These are phyloP conservation scores for Pythium periplocum DNA, from an alignment of 352 stramenopile genomes.

Conservation along the genomic window DNA sequence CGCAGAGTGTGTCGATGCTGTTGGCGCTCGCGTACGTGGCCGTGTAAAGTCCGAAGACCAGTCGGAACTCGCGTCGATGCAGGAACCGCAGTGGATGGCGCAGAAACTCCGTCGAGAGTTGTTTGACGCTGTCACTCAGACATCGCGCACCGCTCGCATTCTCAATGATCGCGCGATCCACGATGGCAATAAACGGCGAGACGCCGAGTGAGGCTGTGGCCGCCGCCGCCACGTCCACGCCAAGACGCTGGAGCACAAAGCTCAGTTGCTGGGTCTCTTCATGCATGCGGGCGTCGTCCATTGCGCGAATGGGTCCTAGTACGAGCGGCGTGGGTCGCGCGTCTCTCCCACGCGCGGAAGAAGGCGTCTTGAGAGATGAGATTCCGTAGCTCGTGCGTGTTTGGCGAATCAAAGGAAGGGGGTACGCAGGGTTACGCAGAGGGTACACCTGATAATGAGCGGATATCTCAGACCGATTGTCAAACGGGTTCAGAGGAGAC, in stretches of 20 bases:
- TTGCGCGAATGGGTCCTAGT: not conserved
- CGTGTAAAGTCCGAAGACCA: slow-evolving; percentile 89
- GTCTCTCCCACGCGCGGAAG: too few relatives aligned
- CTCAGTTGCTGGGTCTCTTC: not conserved
- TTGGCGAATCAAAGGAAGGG: too few relatives aligned
- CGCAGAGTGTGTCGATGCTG: slow-evolving; percentile 78
- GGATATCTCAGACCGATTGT: too few relatives aligned
- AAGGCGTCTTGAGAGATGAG: too few relatives aligned
- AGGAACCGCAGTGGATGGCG: slow-evolving; percentile 76
- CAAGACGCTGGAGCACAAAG: slow-evolving; percentile 28
- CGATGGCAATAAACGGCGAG: slow-evolving; percentile 85
- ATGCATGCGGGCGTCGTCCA: slow-evolving; percentile 16
- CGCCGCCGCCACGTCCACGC: slow-evolving; percentile 52
- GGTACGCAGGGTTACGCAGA: too few relatives aligned
- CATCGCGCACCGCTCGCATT: slow-evolving; percentile 75
- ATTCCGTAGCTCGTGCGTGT: too few relatives aligned
- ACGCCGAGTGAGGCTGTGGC: slow-evolving; percentile 64
- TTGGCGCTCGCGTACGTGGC: slow-evolving; percentile 89
- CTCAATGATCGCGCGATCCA: slow-evolving; percentile 88
- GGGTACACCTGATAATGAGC: too few relatives aligned
- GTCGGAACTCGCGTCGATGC: slow-evolving; percentile 79
- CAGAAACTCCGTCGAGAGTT: slow-evolving; percentile 54
- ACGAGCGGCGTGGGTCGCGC: too few relatives aligned
- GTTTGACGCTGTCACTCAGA: slow-evolving; percentile 55
- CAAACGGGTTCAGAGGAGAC: too few relatives aligned